A percentile compares a stretch with the other conserved stretches of the same genome.
These are phyloP conservation scores for Sporothrix inflata DNA, from an alignment of 2,329 filamentous ascomycete species.

Conservation along the genomic window DNA sequence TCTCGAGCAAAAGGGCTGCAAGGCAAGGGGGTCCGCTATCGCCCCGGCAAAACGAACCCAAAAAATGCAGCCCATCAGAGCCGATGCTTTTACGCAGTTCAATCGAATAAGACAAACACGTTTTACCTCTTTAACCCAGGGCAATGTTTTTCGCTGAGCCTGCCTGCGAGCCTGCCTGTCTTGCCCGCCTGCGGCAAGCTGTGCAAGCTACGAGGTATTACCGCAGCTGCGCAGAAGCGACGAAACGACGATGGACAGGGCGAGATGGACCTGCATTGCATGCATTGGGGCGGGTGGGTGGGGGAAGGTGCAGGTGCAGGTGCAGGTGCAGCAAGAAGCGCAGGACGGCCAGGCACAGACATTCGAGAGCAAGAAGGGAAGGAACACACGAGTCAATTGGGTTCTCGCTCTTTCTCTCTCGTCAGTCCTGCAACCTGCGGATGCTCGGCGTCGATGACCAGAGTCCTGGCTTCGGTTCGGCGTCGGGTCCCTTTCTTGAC, in stretches of 20 bases:
- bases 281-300: slow-evolving; percentile 4
- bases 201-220: neutral
- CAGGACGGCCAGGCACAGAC: slow-evolving; percentile 1
- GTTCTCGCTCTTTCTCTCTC: neutral
- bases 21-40: neutral
- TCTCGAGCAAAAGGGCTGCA: neutral
- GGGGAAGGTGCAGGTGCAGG: neutral
- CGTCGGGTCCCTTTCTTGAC: neutral
- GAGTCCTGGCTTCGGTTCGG: neutral
- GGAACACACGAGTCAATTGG: neutral
- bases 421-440: neutral
- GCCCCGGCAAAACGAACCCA: neutral
- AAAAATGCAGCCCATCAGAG: slow-evolving; percentile 22
- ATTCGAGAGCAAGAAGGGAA: neutral
- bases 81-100: slow-evolving; percentile 24
- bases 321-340: neutral
- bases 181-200: neutral
- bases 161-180: too few relatives aligned
- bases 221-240: neutral
- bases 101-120: slow-evolving; percentile 19
- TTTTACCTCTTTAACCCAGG: too few relatives aligned
- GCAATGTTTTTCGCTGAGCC: too few relatives aligned
- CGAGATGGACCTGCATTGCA: slow-evolving; percentile 18
- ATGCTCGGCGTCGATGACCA: neutral
- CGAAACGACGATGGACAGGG: slow-evolving; percentile 20